Base-by-base conservation (phyloP, 768 basidiomycete species). In the Lactifluus piperatus region DNA sequence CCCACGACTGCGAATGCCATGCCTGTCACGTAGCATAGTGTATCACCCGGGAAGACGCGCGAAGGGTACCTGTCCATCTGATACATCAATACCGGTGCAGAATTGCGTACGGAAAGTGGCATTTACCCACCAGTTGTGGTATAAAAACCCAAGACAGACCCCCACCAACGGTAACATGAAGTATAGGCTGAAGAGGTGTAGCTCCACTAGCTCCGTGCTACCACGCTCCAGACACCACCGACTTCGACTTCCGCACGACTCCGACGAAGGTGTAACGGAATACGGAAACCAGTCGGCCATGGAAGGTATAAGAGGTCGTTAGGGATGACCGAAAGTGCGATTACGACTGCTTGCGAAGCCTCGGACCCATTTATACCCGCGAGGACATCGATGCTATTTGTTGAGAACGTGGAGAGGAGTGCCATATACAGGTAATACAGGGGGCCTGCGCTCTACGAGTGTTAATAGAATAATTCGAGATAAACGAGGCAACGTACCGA, bases 1-100 rank as follows among this genome's bases (percentile, higher is more conserved):
- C 93, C 94, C 32, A 95, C 94, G 9, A 97, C 94, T 0, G 97
- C 88, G 70, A 99, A 98, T 4, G 97, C 92, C 97, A 99, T 99
- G 60, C 97, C 97, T 0, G 93, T 84, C 41, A 97, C 85, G 74
- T 99, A 99, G 72, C 97, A 99, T 30, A 99, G 79, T 4, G 97
- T 99, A 70, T 99, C 97, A 3, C 97, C 97, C 0, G 94, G 90
- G 69, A 98, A 99, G 0, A 82, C 92, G 22, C 88, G 81, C 10
- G 97, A 94, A 6, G 97, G 97, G 70, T 95, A 98, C 94, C 95
- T 97, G 67, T 13, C 52, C 20, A 30, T 58, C 13, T 24, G 29
- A 32, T 20, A 26, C 34, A 24, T 44, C 34, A 48, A 41, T n/a
- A n/a, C n/a, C n/a, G n/a, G n/a, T 46, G 27, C 2, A 36, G 13